phyloP scores from a whole-genome alignment of 176 grass and related monocot species.

The Olyra latifolia region DNA sequence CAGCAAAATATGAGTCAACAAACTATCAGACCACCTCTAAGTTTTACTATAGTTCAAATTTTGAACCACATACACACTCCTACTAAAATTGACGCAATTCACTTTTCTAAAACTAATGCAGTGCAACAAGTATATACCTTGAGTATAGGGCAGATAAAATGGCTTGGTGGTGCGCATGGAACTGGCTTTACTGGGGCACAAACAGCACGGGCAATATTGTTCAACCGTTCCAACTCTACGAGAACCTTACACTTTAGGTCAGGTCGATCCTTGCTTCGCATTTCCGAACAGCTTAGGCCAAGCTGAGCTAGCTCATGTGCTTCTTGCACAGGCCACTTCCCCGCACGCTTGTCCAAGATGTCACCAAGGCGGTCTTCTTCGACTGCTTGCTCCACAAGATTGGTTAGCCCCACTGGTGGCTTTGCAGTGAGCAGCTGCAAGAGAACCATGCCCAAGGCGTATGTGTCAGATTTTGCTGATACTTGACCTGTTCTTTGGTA shows the following conservation, averaged over 20 bases:
- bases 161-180: conserved; percentile 44
- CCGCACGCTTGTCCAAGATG: conserved; percentile 59
- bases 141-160: conserved; percentile 80
- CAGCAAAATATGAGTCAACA: not conserved
- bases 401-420: conserved; percentile 52
- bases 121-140: conserved; percentile 43
- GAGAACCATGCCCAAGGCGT: conserved; percentile 77
- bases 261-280: conserved; percentile 71
- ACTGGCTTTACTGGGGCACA: conserved; percentile 2
- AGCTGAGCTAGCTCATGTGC: conserved; percentile 53
- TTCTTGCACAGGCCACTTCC: conserved; percentile 64
- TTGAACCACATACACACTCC: not conserved
- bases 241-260: conserved; percentile 54
- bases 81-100: conserved; percentile 16
- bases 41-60: not conserved
- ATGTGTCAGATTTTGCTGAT: conserved; percentile 66
- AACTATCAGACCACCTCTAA: too few relatives aligned
- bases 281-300: conserved; percentile 68
- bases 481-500: conserved; percentile 83
- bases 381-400: conserved; percentile 54
- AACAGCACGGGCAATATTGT: conserved; percentile 22
- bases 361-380: conserved; percentile 40
- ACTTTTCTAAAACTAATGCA: conserved; percentile 21
- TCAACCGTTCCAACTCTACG: conserved; percentile 60
- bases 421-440: conserved; percentile 70